These are phyloP conservation scores for Afroboletus lepidellus DNA, from an alignment of 1,284 basidiomycete species.

Conservation along the genomic window DNA sequence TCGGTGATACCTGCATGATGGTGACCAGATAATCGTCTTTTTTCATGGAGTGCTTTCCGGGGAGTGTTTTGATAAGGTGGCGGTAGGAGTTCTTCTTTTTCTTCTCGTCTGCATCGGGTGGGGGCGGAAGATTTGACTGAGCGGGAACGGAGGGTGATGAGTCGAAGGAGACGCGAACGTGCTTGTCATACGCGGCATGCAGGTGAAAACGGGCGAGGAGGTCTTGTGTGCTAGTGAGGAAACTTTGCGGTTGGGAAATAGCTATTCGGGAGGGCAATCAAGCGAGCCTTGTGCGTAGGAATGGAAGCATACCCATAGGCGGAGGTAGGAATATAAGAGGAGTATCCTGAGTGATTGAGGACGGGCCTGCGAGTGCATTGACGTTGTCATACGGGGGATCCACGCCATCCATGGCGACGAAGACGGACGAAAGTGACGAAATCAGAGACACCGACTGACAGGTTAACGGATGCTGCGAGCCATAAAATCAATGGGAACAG, in stretches of 20 bases:
- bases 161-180: slow-evolving; percentile 54
- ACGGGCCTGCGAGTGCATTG: slow-evolving; percentile 34
- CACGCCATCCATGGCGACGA: slow-evolving; percentile 32
- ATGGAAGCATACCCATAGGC: slow-evolving; percentile 21
- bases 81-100: slow-evolving; percentile 78
- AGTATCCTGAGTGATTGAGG: slow-evolving; percentile 29
- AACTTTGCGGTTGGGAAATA: slow-evolving; percentile 42
- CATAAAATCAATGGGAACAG: slow-evolving; percentile 18
- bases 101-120: slow-evolving; percentile 56
- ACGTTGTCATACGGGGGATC: slow-evolving; percentile 21
- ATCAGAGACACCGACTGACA: slow-evolving; percentile 27
- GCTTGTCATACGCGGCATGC: slow-evolving; percentile 69
- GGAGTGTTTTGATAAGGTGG: slow-evolving; percentile 72
- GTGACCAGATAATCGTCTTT: slow-evolving; percentile 71
- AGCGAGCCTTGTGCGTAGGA: slow-evolving; percentile 3
- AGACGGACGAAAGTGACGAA: slow-evolving; percentile 15
- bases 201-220: slow-evolving; percentile 68
- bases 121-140: slow-evolving; percentile 41
- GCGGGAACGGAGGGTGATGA: slow-evolving; percentile 29
- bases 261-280: slow-evolving; percentile 25
- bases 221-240: slow-evolving; percentile 71
- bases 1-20: slow-evolving; percentile 67
- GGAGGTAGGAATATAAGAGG: slow-evolving; percentile 30
- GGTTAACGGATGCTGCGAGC: slow-evolving; percentile 11
- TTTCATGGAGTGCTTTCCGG: slow-evolving; percentile 80